Conservation (phyloP, 192 early-diverging fungal genomes). For the Backusella tuberculispora region DNA sequence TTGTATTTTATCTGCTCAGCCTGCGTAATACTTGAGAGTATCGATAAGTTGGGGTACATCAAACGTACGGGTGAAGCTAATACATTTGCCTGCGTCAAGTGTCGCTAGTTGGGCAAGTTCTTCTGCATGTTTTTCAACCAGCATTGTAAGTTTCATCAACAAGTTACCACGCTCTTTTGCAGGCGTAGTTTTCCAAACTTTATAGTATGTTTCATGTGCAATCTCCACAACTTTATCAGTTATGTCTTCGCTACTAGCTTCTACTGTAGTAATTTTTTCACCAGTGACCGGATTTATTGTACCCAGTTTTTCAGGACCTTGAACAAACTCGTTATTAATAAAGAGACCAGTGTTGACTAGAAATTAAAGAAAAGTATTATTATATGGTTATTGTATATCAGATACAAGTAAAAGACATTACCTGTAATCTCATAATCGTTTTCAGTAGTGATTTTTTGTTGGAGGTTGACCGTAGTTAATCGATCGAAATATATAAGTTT, state of each 20-base stretch:
- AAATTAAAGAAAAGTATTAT: too few relatives aligned
- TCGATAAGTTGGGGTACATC: constrained; percentile 61
- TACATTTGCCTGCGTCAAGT: constrained; percentile 71
- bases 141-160: constrained; percentile 8
- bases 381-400: too few relatives aligned
- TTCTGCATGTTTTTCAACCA: constrained; percentile 30
- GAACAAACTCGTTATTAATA: constrained; percentile 70
- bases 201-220: constrained; percentile 42
- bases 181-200: constrained; percentile 40
- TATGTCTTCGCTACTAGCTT: constrained; percentile 47
- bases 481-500: too few relatives aligned
- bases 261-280: constrained; percentile 54
- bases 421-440: too few relatives aligned
- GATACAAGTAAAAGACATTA: too few relatives aligned
- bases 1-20: constrained; percentile 61
- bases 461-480: too few relatives aligned
- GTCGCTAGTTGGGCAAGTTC: constrained; percentile 26
- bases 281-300: constrained; percentile 72
- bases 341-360: constrained; percentile 64
- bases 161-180: not conserved
- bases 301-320: constrained; percentile 54
- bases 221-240: constrained; percentile 64
- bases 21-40: constrained; percentile 76
- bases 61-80: constrained; percentile 44
- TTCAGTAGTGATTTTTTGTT: too few relatives aligned